These are phyloP conservation scores for Diaporthe australafricana DNA, from an alignment of 2,329 filamentous ascomycete genomes.

Conservation along the genomic window DNA sequence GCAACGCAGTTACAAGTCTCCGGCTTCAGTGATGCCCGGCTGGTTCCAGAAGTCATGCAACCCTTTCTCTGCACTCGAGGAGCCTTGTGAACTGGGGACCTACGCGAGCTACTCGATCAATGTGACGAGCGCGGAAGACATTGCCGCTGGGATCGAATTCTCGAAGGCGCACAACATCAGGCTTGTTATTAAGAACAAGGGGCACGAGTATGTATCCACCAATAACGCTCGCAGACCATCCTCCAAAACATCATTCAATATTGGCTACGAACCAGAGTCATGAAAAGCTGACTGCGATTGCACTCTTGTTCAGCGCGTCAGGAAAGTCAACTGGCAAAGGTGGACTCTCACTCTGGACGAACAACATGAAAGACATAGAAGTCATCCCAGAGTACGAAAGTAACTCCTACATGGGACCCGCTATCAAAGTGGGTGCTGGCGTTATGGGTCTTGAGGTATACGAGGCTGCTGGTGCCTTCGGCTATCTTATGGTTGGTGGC, in stretches of 20 bases:
- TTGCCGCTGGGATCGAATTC: slow-evolving; percentile 47
- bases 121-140: slow-evolving; percentile 40
- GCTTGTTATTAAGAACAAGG: slow-evolving; percentile 61
- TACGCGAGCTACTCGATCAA: slow-evolving; percentile 47
- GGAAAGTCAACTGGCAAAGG: slow-evolving; percentile 65
- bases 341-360: slow-evolving; percentile 59
- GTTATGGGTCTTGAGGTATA: slow-evolving; percentile 58
- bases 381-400: slow-evolving; percentile 42
- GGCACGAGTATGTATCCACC: slow-evolving; percentile 57
- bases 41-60: too few species aligned
- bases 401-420: slow-evolving; percentile 56
- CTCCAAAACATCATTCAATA: slow-evolving; percentile 29
- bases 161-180: slow-evolving; percentile 55
- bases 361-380: slow-evolving; percentile 55
- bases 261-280: too few species aligned
- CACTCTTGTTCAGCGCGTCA: too few species aligned
- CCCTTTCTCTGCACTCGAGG: slow-evolving; percentile 47
- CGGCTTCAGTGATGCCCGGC: too few species aligned
- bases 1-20: too few species aligned
- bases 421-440: slow-evolving; percentile 62
- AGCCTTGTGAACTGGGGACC: slow-evolving; percentile 51
- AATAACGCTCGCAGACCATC: too few species aligned
- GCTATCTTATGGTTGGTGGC: slow-evolving; percentile 56
- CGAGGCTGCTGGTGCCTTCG: slow-evolving; percentile 48
- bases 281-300: too few species aligned